These are phyloP conservation scores for Boletus rubroflammeus DNA, from an alignment of 768 basidiomycete genomes.

Conservation along the genomic window DNA sequence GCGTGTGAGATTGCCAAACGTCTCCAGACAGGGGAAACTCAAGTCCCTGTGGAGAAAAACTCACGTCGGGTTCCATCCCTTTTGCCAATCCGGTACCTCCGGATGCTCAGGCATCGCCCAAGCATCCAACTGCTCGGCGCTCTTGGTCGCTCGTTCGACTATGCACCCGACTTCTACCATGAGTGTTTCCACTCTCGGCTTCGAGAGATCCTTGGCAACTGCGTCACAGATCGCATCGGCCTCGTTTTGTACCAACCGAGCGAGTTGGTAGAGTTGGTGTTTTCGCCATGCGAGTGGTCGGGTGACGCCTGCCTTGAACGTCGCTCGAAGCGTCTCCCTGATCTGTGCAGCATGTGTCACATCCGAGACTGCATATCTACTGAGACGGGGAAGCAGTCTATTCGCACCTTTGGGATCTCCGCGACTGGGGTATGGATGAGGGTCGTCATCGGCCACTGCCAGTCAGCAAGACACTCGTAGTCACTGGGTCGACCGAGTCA, in stretches of 20 bases:
- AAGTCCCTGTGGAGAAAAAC: background rate
- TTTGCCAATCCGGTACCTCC: conserved; percentile 39
- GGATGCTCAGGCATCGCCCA: conserved; percentile 51
- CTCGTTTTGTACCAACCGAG: conserved; percentile 62
- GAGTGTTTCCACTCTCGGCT: conserved; percentile 37
- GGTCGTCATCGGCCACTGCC: conserved; percentile 8
- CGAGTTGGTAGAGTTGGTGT: conserved; percentile 61
- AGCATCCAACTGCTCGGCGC: conserved; percentile 48
- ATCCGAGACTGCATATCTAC: background rate
- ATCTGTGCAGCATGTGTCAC: conserved; percentile 22
- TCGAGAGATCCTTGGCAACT: conserved; percentile 45
- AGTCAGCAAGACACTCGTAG: too few relatives aligned
- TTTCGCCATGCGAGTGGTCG: conserved; percentile 57
- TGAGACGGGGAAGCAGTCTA: background rate
- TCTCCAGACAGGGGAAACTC: background rate
- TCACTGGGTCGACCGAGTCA: background rate
- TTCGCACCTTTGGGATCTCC: conserved; percentile 25
- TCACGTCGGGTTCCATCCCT: conserved; percentile 47
- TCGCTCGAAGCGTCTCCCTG: conserved; percentile 37
- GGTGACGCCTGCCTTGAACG: conserved; percentile 50
- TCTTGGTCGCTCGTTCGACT: conserved; percentile 41
- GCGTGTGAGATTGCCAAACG: background rate
- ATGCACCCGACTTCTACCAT: conserved; percentile 44
- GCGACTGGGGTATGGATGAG: conserved; percentile 17
- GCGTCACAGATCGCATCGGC: conserved; percentile 45